Percentiles rank a stretch among this genome's conserved stretches.
These are phyloP conservation scores for Hymenochaete sp. DNA, from an alignment of 1,284 basidiomycete species.

Conservation along the genomic window DNA sequence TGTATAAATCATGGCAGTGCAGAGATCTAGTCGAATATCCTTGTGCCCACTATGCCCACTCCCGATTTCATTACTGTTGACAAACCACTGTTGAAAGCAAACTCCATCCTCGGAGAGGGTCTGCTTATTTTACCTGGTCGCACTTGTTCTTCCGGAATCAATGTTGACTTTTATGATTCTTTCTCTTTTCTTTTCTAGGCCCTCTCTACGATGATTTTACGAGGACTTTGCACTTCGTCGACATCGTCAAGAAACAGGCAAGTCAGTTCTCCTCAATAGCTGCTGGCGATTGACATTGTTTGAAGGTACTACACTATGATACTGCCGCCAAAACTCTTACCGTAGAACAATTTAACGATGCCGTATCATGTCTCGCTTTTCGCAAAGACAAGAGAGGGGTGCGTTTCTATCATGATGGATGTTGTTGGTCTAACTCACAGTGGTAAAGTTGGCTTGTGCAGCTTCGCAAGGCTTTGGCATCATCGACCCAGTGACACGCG, in stretches of 20 bases:
- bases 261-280: background rate
- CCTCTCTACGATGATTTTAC: slow-evolving; percentile 52
- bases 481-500: slow-evolving; percentile 33
- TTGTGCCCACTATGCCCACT: slow-evolving; percentile 4
- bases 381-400: slow-evolving; percentile 40
- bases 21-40: background rate
- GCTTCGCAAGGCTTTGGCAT: slow-evolving; percentile 46
- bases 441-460: slow-evolving; percentile 43
- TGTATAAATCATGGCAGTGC: slow-evolving; percentile 9
- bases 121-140: slow-evolving; percentile 11
- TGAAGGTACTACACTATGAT: slow-evolving; percentile 48
- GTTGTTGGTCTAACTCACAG: slow-evolving; percentile 2
- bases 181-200: slow-evolving; percentile 30
- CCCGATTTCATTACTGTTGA: slow-evolving; percentile 24
- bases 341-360: slow-evolving; percentile 40
- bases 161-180: no score
- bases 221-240: slow-evolving; percentile 54
- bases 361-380: slow-evolving; percentile 47
- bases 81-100: slow-evolving; percentile 44
- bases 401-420: slow-evolving; percentile 19
- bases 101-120: slow-evolving; percentile 64
- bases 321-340: slow-evolving; percentile 32
- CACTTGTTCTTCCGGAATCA: slow-evolving; percentile 14
- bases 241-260: slow-evolving; percentile 52
- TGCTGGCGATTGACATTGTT: background rate